These are phyloP conservation scores for Aspergillus bertholletiae DNA, from an alignment of 495 filamentous ascomycete genomes.

Conservation along the genomic window DNA sequence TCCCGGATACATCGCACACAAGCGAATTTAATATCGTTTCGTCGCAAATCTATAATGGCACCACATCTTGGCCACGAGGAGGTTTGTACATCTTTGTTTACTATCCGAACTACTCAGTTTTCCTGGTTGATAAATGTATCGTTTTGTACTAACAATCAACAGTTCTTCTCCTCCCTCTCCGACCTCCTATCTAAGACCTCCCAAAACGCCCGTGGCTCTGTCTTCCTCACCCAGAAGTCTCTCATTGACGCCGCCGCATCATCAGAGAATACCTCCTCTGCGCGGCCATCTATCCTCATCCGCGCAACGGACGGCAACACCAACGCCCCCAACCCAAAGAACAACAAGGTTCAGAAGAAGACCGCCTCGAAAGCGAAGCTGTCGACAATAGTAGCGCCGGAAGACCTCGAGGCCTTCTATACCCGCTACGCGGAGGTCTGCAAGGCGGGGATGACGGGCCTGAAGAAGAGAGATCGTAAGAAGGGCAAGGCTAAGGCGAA, in stretches of 20 bases:
- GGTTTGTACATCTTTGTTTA: conserved; percentile 39
- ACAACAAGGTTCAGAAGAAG: conserved; percentile 33
- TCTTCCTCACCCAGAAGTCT: conserved; percentile 83
- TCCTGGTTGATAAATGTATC: no score
- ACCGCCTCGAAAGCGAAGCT: conserved; percentile 64
- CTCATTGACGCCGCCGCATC: conserved; percentile 19
- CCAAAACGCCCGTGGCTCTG: conserved; percentile 66
- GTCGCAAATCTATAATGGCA: conserved; percentile 38
- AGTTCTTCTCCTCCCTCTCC: conserved; percentile 86
- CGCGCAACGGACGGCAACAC: conserved; percentile 73
- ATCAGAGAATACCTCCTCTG: conserved; percentile 33
- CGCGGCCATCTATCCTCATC: conserved; percentile 67
- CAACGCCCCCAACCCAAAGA: conserved; percentile 37
- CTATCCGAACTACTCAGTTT: conserved; percentile 4
- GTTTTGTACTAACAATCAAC: conserved; percentile 15
- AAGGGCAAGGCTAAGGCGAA: conserved; percentile 74
- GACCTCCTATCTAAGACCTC: conserved; percentile 69
- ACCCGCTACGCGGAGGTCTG: conserved; percentile 85
- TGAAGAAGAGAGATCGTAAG: conserved; percentile 95
- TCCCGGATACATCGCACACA: not conserved
- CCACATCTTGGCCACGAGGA: conserved; percentile 69
- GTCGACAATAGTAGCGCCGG: conserved; percentile 75
- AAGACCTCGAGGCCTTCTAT: conserved; percentile 77
- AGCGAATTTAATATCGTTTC: conserved; percentile 2
- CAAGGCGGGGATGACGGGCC: conserved; percentile 76